These are phyloP conservation scores for Takakia lepidozioides DNA, from an alignment of 225 moss, liverwort and hornwort species.

Conservation along the genomic window DNA sequence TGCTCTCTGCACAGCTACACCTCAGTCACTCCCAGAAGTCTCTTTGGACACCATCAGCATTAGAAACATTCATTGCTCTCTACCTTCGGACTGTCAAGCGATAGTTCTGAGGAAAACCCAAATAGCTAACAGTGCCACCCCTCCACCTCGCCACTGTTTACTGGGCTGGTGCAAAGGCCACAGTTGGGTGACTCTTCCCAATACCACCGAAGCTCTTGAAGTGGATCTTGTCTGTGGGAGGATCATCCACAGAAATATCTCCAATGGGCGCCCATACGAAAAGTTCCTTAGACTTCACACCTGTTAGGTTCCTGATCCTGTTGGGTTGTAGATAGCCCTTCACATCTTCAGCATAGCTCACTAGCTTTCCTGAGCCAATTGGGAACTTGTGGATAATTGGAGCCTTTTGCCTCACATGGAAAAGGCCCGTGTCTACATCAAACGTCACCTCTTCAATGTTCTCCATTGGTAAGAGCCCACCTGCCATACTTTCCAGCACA, in stretches of 20 bases:
- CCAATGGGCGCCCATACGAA: slow-evolving; percentile 6
- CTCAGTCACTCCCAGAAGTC: too few species aligned
- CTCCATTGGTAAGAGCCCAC: slow-evolving; percentile 5
- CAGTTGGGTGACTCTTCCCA: slow-evolving; percentile 3
- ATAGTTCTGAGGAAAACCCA: too few species aligned
- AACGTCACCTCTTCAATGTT: slow-evolving; percentile 5
- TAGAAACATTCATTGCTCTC: too few species aligned
- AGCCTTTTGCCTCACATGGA: slow-evolving; percentile 1
- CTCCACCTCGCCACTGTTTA: too few species aligned
- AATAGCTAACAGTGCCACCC: too few species aligned
- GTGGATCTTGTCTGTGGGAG: slow-evolving; percentile 9
- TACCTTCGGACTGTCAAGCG: too few species aligned
- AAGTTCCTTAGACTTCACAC: slow-evolving; percentile 8
- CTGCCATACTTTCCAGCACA: too few species aligned
- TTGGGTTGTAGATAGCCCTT: background rate
- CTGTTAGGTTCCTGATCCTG: slow-evolving; percentile 2
- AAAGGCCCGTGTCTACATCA: slow-evolving; percentile 1
- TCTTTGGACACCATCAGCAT: too few species aligned
- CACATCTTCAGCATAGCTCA: slow-evolving; percentile 5
- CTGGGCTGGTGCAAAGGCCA: slow-evolving; percentile 10
- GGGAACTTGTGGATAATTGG: slow-evolving; percentile 2
- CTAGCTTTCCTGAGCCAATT: background rate
- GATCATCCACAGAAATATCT: slow-evolving; percentile 5
- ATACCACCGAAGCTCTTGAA: slow-evolving; percentile 11
- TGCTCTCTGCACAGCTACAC: too few species aligned